These are phyloP conservation scores for Isoetes engelmannii DNA, from an alignment of 83 land plant genomes.

Conservation along the genomic window DNA sequence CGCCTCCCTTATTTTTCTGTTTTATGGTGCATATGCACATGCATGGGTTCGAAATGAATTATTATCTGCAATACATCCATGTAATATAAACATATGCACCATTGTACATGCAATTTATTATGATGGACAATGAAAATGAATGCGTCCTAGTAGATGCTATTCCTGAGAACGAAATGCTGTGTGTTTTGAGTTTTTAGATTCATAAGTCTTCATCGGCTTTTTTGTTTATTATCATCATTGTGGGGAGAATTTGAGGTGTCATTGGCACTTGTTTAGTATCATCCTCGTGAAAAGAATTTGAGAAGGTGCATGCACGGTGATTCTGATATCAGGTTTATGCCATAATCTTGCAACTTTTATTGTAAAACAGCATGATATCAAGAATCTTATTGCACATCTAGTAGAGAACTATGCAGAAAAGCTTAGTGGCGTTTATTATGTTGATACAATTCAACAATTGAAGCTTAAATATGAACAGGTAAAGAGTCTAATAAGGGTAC, in stretches of 20 bases:
- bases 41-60: not conserved
- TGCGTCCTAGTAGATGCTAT: too few species aligned
- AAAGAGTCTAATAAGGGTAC: conserved; percentile 10
- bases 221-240: too few species aligned
- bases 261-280: too few species aligned
- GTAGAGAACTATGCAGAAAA: conserved; percentile 60
- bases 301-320: not conserved
- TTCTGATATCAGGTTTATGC: not conserved
- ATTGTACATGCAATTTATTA: too few species aligned
- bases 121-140: too few species aligned
- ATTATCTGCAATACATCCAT: too few species aligned
- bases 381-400: conserved; percentile 49
- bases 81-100: too few species aligned
- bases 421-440: conserved; percentile 50
- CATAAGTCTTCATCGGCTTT: too few species aligned
- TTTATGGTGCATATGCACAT: not conserved
- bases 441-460: conserved; percentile 47
- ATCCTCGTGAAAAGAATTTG: too few species aligned
- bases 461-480: conserved; percentile 93
- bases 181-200: too few species aligned
- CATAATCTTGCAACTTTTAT: not conserved
- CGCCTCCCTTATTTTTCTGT: not conserved
- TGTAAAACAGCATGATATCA: conserved; percentile 56
- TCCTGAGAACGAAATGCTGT: too few species aligned
- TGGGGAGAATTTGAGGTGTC: too few species aligned